A percentile compares a stretch with the other conserved stretches of the same genome.
Evolutionary conservation across 2,329 filamentous ascomycete species (phyloP).

Genomic region (Alternaria tenuissima): DNA sequence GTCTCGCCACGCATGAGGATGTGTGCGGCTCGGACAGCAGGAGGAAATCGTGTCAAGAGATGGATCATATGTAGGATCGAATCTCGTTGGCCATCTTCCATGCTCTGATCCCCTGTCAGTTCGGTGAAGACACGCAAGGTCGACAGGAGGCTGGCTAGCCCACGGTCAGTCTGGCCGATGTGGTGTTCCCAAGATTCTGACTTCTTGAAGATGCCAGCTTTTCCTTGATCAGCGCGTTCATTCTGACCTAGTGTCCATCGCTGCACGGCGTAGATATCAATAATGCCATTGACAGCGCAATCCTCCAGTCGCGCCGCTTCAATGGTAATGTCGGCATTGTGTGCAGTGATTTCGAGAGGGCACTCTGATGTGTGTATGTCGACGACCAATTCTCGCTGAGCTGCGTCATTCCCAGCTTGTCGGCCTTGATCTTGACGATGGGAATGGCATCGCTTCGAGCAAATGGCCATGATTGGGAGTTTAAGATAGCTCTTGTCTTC

Average conservation of each 20-base stretch:
- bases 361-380: background rate
- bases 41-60: background rate
- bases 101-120: background rate
- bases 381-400: background rate
- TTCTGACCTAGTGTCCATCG: background rate
- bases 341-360: background rate
- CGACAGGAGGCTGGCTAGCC: background rate
- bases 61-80: background rate
- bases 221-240: background rate
- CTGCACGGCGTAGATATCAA: background rate
- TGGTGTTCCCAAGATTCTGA: background rate
- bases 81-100: background rate
- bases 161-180: background rate
- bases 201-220: background rate
- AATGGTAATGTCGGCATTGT: background rate
- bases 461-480: background rate
- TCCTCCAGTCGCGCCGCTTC: background rate
- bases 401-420: background rate
- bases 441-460: background rate
- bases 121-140: background rate
- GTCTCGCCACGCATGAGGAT: background rate
- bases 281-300: background rate
- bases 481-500: background rate
- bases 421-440: background rate
- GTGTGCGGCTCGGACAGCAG: background rate